A percentile compares a stretch with the other conserved stretches of the same genome.
phyloP scores from a whole-genome alignment of 768 basidiomycete genomes.

The Naganishia kalamii region DNA sequence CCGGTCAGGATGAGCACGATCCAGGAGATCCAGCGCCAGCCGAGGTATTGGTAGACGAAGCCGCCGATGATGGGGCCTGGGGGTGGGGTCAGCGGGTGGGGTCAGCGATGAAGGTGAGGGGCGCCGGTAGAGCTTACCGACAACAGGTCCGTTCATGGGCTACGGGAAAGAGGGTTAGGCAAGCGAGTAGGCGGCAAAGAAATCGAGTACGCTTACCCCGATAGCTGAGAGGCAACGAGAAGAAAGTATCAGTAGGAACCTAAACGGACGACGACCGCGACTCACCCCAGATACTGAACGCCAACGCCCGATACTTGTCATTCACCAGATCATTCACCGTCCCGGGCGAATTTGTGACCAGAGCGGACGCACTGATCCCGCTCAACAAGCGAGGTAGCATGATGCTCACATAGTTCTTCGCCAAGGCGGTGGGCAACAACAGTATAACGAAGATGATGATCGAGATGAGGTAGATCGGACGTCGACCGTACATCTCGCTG shows the following conservation, averaged over 20 bases:
- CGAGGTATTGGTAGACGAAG: slow-evolving; percentile 51
- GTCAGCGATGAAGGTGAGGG: neutral
- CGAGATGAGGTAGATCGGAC: slow-evolving; percentile 53
- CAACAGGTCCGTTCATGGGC: slow-evolving; percentile 14
- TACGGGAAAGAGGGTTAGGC: neutral
- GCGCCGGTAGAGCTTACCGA: slow-evolving; percentile 28
- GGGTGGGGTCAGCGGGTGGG: slow-evolving; percentile 51
- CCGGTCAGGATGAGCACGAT: slow-evolving; percentile 61
- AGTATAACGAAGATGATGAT: slow-evolving; percentile 56
- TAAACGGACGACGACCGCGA: neutral
- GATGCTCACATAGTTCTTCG: slow-evolving; percentile 51
- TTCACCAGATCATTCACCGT: slow-evolving; percentile 30
- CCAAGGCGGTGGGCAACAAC: slow-evolving; percentile 59
- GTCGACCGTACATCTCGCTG: slow-evolving; percentile 58
- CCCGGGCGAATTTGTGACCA: slow-evolving; percentile 31
- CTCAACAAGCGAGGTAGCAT: slow-evolving; percentile 12
- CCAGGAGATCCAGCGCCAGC: slow-evolving; percentile 67
- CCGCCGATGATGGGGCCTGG: slow-evolving; percentile 61
- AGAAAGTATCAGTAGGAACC: neutral
- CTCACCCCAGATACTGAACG: slow-evolving; percentile 46
- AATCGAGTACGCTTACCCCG: slow-evolving; percentile 51
- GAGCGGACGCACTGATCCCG: slow-evolving; percentile 5
- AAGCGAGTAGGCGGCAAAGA: neutral
- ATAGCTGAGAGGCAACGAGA: slow-evolving; percentile 54
- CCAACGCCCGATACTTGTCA: slow-evolving; percentile 55